phyloP scores from a whole-genome alignment of 139 green algal genomes.

The Chara braunii region DNA sequence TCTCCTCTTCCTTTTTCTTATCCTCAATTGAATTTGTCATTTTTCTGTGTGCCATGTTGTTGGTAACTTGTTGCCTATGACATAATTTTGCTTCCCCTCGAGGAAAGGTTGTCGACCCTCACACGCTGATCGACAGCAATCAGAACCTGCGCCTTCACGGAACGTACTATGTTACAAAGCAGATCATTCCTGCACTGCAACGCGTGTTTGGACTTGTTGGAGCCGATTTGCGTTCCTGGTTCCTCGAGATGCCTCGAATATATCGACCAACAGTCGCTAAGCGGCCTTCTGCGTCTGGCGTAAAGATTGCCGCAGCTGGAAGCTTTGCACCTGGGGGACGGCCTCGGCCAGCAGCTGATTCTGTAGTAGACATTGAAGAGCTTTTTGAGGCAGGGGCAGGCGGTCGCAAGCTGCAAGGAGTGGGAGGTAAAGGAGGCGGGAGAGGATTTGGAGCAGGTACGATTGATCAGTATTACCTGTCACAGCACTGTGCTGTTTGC shows the following conservation, averaged over 20 bases:
- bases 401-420: not conserved
- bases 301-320: not conserved
- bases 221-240: slow-evolving; percentile 79
- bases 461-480: slow-evolving; percentile 88
- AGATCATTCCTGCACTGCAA: slow-evolving; percentile 85
- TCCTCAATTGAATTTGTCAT: too few relatives aligned
- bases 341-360: not conserved
- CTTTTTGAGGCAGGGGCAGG: not conserved
- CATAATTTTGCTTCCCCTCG: too few relatives aligned
- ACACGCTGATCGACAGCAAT: slow-evolving; percentile 56
- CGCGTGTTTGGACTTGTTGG: slow-evolving; percentile 78
- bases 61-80: too few relatives aligned
- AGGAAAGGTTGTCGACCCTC: slow-evolving; percentile 66
- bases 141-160: slow-evolving; percentile 64
- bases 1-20: too few relatives aligned
- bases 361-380: too few relatives aligned
- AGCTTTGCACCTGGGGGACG: not conserved
- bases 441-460: slow-evolving; percentile 50
- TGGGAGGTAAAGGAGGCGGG: too few relatives aligned
- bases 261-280: not conserved
- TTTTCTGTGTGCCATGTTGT: too few relatives aligned
- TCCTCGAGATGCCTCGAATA: slow-evolving; percentile 57
- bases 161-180: slow-evolving; percentile 90
- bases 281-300: slow-evolving; percentile 5
- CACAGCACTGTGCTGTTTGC: slow-evolving; percentile 82